These are phyloP conservation scores for Diaporthe vexans DNA, from an alignment of 2,329 filamentous ascomycete species.

Conservation along the genomic window DNA sequence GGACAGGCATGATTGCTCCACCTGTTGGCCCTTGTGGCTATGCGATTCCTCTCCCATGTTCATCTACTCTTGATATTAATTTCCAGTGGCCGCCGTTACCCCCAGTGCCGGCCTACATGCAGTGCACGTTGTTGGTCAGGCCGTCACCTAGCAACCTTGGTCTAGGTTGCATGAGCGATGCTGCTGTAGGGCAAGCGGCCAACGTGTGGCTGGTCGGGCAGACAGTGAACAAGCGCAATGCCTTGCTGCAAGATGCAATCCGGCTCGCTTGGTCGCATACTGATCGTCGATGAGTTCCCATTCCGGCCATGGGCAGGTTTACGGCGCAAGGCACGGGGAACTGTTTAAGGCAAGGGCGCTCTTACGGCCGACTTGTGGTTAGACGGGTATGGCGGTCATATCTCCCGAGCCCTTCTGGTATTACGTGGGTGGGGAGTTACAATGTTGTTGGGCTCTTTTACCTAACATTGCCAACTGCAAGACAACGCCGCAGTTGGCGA, in stretches of 20 bases:
- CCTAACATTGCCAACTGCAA: background rate
- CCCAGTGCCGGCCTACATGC: background rate
- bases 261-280: background rate
- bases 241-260: background rate
- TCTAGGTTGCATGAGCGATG: background rate
- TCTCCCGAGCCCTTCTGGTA: no score
- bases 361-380: background rate
- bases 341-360: no score
- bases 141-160: background rate
- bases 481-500: background rate
- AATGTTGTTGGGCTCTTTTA: background rate
- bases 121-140: background rate
- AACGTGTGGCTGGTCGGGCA: background rate
- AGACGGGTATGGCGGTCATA: background rate
- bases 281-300: background rate
- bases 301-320: background rate
- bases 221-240: background rate
- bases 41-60: background rate
- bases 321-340: background rate
- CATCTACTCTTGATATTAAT: background rate
- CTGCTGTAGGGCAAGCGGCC: background rate
- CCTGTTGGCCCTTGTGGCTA: slow-evolving; percentile 4
- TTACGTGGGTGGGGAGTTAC: no score
- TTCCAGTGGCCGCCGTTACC: background rate
- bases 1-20: background rate